Base-by-base conservation (phyloP, 805 yeast genomes). In the Barnettozyma vustinii region DNA sequence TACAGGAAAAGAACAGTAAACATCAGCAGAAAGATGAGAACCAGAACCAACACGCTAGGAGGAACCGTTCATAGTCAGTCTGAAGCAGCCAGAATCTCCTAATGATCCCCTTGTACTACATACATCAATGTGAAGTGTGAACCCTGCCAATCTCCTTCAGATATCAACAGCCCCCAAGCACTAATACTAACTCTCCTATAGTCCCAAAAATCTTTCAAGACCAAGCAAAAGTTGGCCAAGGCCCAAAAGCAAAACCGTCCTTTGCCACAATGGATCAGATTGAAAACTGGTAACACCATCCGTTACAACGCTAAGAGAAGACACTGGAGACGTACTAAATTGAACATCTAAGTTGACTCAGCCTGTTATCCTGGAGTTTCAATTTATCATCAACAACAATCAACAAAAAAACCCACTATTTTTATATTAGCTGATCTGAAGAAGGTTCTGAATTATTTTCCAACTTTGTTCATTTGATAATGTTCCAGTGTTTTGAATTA, bases 251-350 rank as follows among this genome's bases (percentile, higher is more conserved):
- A 89, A 81, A 92, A 90, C 92, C 89, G 98, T 84, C 97, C 97
- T 74, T 86, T 92, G 76, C 99, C 99, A 70, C 97, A 91, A 80
- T 92, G 97, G 97, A 80, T 92, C 87, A 89, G 98, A 81, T 83
- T 91, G 77, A 92, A 90, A 87, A 89, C 98, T 74, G 84, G 79
- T 77, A 92, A 89, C 96, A 91, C 83, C 70, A 86, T 94, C 82
- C 89, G 96, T 84, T 89, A 89, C 87, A 92, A 92, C 81, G 95
- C 96, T 74, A 94, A 94, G 90, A 90, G 98, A 88, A 87, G 98
- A 84, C 96, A 94, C 94, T 92, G 99, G 99, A 92, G 97, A 87
- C 88, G 98, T 87, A 92, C 97, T 71, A 92, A 92, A 96, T 83
- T 92, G 79, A 81, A 83, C 84, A 76, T 92, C 83, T 92, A 91